These are phyloP conservation scores for Trichoderma sp. DNA, from an alignment of 2,329 filamentous ascomycete species.

Conservation along the genomic window DNA sequence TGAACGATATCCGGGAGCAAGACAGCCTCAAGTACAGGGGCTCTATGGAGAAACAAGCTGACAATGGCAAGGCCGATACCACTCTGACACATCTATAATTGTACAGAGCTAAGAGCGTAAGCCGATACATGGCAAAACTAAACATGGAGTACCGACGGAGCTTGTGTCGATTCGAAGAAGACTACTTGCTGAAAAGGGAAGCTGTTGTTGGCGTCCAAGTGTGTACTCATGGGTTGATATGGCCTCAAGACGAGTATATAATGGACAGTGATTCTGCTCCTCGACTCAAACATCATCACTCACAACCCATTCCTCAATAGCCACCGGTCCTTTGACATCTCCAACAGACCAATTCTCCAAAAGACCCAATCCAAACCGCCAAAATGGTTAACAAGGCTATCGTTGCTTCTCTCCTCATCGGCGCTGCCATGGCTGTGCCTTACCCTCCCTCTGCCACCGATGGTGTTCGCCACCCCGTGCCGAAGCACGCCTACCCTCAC, in stretches of 20 bases:
- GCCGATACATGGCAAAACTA: not conserved
- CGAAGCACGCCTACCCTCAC: not conserved
- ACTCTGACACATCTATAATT: not conserved
- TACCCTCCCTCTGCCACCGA: constrained; percentile 7
- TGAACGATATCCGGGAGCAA: not conserved
- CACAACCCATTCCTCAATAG: not conserved
- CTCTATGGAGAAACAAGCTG: not conserved
- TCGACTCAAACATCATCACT: not conserved
- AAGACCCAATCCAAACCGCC: not conserved
- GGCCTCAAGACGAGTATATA: not conserved
- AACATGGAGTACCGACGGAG: not conserved
- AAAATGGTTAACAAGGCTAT: constrained; percentile 19
- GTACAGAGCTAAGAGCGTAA: not conserved
- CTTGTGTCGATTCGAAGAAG: not conserved
- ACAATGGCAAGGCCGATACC: not conserved
- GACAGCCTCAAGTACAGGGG: not conserved
- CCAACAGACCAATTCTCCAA: not conserved
- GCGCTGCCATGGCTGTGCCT: constrained; percentile 15
- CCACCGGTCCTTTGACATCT: not conserved
- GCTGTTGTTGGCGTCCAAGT: not conserved
- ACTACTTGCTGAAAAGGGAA: constrained; percentile 3
- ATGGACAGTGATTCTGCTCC: not conserved
- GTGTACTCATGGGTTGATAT: not conserved
- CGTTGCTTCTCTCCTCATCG: constrained; percentile 14
- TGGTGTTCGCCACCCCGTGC: not conserved